Evolutionary conservation across 495 filamentous ascomycete species (phyloP).

Genomic region (Letharia columbiana): DNA sequence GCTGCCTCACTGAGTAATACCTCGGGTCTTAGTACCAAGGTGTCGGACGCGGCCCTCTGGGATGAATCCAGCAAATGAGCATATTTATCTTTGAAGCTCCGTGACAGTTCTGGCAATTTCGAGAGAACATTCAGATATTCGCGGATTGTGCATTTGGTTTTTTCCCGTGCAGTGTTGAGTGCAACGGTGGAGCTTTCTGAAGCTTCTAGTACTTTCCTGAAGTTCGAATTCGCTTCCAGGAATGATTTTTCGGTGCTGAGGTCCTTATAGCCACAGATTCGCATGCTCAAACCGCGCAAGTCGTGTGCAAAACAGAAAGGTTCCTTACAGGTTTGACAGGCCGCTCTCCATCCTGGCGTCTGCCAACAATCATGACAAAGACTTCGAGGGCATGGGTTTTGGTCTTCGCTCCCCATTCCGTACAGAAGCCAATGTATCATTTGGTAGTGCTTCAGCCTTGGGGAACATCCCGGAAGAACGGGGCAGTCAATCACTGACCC

Average conservation of each 20-base stretch:
- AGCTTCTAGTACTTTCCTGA: conserved; percentile 2
- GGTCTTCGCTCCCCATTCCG: conserved; percentile 39
- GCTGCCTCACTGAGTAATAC: not conserved
- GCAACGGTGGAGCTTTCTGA: not conserved
- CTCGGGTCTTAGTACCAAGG: not conserved
- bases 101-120: not conserved
- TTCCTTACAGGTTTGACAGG: conserved; percentile 49
- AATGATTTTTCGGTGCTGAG: conserved; percentile 42
- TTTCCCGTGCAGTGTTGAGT: not conserved
- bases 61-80: not conserved
- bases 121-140: not conserved
- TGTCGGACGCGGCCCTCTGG: not conserved
- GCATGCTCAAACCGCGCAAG: conserved; percentile 49
- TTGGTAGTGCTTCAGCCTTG: conserved; percentile 36
- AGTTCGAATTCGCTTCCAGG: conserved; percentile 11
- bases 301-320: conserved; percentile 56
- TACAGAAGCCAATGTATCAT: conserved; percentile 43
- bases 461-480: not conserved
- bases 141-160: not conserved
- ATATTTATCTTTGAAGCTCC: conserved; percentile 1
- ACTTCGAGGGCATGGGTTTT: conserved; percentile 47
- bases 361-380: conserved; percentile 52
- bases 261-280: conserved; percentile 52
- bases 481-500: not conserved
- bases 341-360: conserved; percentile 50